Percentiles rank a stretch among this genome's conserved stretches.
These are phyloP conservation scores for Gymnopus androsaceus DNA, from an alignment of 1,284 basidiomycete genomes.

Conservation along the genomic window DNA sequence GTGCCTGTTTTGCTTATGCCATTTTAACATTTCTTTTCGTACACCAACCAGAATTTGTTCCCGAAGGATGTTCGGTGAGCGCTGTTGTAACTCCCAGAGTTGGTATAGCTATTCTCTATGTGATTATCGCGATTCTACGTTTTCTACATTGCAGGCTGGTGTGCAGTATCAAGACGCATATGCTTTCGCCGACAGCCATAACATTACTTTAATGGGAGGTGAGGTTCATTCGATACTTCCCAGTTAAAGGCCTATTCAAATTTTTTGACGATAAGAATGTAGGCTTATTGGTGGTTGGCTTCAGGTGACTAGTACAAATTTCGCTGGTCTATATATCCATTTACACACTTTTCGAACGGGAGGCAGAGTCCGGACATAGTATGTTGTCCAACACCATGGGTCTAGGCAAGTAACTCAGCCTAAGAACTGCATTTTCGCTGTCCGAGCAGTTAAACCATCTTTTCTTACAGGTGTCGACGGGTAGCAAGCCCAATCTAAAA, in stretches of 20 bases:
- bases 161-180: slow-evolving; percentile 43
- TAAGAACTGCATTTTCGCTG: no score
- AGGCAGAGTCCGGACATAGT: slow-evolving; percentile 54
- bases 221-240: no score
- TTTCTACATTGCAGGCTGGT: slow-evolving; percentile 42
- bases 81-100: slow-evolving; percentile 39
- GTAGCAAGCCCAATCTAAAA: no score
- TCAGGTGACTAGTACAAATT: no score
- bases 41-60: slow-evolving; percentile 33
- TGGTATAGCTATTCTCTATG: slow-evolving; percentile 9
- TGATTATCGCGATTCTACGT: neutral
- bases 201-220: slow-evolving; percentile 42
- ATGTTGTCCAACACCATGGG: slow-evolving; percentile 38
- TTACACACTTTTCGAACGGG: neutral
- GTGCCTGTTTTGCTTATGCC: neutral
- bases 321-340: neutral
- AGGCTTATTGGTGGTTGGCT: slow-evolving; percentile 29
- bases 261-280: neutral
- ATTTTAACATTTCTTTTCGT: slow-evolving; percentile 17
- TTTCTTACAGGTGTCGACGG: no score
- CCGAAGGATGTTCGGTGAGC: slow-evolving; percentile 33
- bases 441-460: no score
- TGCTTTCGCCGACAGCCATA: slow-evolving; percentile 37
- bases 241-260: no score
- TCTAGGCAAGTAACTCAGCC: slow-evolving; percentile 26